Conservation (phyloP, 1,284 basidiomycete genomes). For the Apiotrichum gamsii region DNA sequence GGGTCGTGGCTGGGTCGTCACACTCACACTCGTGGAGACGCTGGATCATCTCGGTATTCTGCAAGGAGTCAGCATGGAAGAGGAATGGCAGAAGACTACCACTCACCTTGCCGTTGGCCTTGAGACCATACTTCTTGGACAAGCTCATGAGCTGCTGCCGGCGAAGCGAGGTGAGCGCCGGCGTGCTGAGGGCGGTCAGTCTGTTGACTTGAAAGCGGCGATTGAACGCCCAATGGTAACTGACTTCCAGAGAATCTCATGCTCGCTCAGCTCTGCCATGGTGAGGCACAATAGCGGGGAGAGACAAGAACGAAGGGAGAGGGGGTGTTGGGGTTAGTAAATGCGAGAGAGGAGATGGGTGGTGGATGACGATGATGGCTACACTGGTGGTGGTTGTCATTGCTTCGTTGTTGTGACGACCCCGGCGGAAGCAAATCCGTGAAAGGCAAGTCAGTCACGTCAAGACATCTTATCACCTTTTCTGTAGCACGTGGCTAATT, state of each 20-base stretch:
- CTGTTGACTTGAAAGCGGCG: neutral
- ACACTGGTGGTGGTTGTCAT: too few species aligned
- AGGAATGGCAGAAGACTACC: too few species aligned
- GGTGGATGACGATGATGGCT: too few species aligned
- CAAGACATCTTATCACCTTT: too few species aligned
- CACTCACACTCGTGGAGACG: slow-evolving; percentile 40
- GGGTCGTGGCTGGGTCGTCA: neutral
- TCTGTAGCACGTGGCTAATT: too few species aligned
- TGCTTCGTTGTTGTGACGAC: too few species aligned
- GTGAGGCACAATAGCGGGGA: too few species aligned
- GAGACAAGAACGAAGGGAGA: too few species aligned
- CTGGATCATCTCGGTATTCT: slow-evolving; percentile 39
- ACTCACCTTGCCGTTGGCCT: slow-evolving; percentile 43
- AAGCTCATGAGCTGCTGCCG: slow-evolving; percentile 44
- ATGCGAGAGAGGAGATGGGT: too few species aligned
- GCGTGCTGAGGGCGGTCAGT: slow-evolving; percentile 30
- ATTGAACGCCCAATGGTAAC: neutral
- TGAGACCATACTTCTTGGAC: slow-evolving; percentile 43
- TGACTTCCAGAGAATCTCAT: slow-evolving; percentile 3
- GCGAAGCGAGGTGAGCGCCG: slow-evolving; percentile 40
- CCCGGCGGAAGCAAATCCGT: too few species aligned
- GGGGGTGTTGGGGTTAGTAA: too few species aligned
- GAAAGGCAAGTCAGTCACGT: too few species aligned
- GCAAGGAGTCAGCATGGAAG: slow-evolving; percentile 1
- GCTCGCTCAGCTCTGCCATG: neutral